These are phyloP conservation scores for Russula sp. DNA, from an alignment of 768 basidiomycete genomes.

Conservation along the genomic window DNA sequence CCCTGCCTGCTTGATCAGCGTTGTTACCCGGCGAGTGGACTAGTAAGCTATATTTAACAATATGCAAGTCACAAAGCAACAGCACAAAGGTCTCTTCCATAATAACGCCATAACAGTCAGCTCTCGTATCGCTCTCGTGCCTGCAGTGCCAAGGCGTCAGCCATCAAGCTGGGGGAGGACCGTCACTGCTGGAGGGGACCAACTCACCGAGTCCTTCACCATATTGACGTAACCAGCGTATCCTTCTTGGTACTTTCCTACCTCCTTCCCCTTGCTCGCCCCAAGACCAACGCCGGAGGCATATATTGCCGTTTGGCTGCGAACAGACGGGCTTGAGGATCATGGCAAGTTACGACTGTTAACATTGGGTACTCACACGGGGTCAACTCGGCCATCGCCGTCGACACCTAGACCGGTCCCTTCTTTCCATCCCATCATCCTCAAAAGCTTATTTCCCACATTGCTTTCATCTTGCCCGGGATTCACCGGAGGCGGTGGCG, in stretches of 20 bases:
- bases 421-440: slow-evolving; percentile 98
- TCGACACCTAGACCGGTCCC: slow-evolving; percentile 79
- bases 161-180: background rate
- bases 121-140: slow-evolving; percentile 24
- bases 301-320: slow-evolving; percentile 77
- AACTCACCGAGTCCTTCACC: slow-evolving; percentile 61
- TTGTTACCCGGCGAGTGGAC: background rate
- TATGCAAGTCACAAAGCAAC: background rate
- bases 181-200: background rate
- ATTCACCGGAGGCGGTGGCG: slow-evolving; percentile 56
- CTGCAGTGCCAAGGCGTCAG: slow-evolving; percentile 6
- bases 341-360: background rate
- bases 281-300: slow-evolving; percentile 84
- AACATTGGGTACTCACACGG: slow-evolving; percentile 51
- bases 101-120: background rate
- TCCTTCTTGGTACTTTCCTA: slow-evolving; percentile 63
- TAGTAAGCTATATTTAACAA: slow-evolving; percentile 13
- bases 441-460: slow-evolving; percentile 85
- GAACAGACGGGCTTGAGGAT: background rate
- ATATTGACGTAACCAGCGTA: slow-evolving; percentile 64
- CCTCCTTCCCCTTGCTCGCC: slow-evolving; percentile 84
- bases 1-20: background rate
- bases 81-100: background rate
- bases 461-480: slow-evolving; percentile 79
- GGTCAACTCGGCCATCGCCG: slow-evolving; percentile 82